Base-by-base conservation (phyloP, 768 basidiomycete species). In the Macrocybe gigantea region DNA sequence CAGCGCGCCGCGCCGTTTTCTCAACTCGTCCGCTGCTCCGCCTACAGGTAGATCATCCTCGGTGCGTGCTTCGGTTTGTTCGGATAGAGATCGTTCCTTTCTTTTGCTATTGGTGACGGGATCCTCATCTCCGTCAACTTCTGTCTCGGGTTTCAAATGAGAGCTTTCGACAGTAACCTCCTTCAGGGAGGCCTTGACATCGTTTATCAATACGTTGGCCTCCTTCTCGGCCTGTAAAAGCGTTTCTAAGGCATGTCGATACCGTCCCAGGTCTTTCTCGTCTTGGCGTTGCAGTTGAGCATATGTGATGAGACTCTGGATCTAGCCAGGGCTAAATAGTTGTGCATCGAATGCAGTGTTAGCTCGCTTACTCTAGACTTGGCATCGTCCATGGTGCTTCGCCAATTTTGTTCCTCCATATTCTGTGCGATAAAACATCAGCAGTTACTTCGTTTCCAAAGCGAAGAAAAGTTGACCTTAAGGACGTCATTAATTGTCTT, bases 401-500 rank as follows among this genome's bases (percentile, higher is more conserved):
- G 73, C 81, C 85, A 87, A 53, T 86, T 89, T 49, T 80, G 79
- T 11, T 88, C 83, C 61, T 71, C 75, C 86, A 94, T 90, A 5
- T 70, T 70, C 77, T 87, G 49, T 44, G 35, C 8, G 31, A 35
- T n/a, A 12, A 8, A 5, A 22, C 34, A 6, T 53, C 22, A 53
- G 34, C 31, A 32, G 31, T 11, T 22, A 12, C 7, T 43, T 5
- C 7, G 22, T 22, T 22, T 5, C 5, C 36, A 5, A 32, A 47
- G 12, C 13, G 13, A 13, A 22, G 5, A 10, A 39, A 42, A 22
- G 52, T 69, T 4, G 51, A 82, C 85, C 70, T 85, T 77, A 48
- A 88, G 73, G 3, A 94, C 91, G 31, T 91, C 84, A 6, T 72
- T 70, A 69, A 95, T 93, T 7, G 78, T 86, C 70, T 92, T 90